phyloP scores from a whole-genome alignment of 176 grass and related monocot genomes.

The Oryza glumipatula region DNA sequence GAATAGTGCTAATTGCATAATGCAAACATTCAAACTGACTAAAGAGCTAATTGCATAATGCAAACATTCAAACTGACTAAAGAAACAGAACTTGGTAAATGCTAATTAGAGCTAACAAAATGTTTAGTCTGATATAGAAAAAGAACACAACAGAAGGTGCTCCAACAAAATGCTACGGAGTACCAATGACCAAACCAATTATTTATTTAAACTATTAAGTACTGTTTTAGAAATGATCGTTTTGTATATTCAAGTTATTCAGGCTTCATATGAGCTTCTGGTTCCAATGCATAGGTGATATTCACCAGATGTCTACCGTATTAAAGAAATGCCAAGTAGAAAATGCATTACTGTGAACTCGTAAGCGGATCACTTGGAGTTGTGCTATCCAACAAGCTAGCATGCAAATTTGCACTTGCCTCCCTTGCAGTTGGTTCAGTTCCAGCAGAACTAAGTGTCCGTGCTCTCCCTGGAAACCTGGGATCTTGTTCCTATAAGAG shows the following conservation, averaged over 20 bases:
- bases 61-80: not conserved
- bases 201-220: not conserved
- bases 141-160: not conserved
- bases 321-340: constrained; percentile 34
- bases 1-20: not conserved
- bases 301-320: constrained; percentile 6
- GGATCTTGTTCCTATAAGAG: constrained; percentile 69
- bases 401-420: constrained; percentile 69
- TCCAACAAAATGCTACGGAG: not conserved
- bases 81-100: not conserved
- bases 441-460: constrained; percentile 56
- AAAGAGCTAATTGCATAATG: not conserved
- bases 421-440: constrained; percentile 64
- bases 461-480: constrained; percentile 92
- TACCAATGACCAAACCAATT: not conserved
- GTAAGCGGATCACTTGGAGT: constrained; percentile 50
- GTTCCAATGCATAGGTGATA: constrained; percentile 8
- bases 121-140: not conserved
- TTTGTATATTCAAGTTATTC: constrained; percentile 11
- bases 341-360: constrained; percentile 73
- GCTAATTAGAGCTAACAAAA: not conserved
- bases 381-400: constrained; percentile 85
- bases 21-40: not conserved
- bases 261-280: constrained; percentile 14
- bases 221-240: not conserved